Evolutionary conservation across 2,329 filamentous ascomycete species (phyloP).

Genomic region (Penicillium sp.): DNA sequence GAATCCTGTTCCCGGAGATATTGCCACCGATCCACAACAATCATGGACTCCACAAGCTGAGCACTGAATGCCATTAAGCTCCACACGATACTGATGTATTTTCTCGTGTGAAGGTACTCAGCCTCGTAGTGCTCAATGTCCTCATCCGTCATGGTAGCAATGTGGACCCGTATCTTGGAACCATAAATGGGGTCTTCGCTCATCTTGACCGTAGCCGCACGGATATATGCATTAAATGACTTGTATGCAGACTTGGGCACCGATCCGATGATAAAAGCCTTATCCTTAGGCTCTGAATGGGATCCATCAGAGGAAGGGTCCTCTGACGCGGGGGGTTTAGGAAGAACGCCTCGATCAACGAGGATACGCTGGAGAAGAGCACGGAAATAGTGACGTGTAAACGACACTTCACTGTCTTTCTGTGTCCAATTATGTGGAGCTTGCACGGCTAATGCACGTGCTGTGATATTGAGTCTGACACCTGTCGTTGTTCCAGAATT

Average conservation of each 20-base stretch:
- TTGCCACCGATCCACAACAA: slow-evolving; percentile 86
- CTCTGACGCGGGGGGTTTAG: slow-evolving; percentile 47
- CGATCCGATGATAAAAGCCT: slow-evolving; percentile 75
- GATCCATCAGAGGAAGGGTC: slow-evolving; percentile 25
- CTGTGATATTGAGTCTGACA: slow-evolving; percentile 88
- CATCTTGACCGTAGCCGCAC: slow-evolving; percentile 77
- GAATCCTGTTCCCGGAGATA: slow-evolving; percentile 79
- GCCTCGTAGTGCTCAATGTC: slow-evolving; percentile 71
- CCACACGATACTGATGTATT: slow-evolving; percentile 86
- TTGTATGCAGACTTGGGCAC: slow-evolving; percentile 77
- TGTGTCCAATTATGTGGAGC: slow-evolving; percentile 89
- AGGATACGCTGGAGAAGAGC: slow-evolving; percentile 91
- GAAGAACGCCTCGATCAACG: slow-evolving; percentile 76
- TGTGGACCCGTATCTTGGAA: slow-evolving; percentile 62
- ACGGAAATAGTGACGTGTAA: slow-evolving; percentile 89
- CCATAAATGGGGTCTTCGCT: slow-evolving; percentile 60
- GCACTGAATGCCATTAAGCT: slow-evolving; percentile 95
- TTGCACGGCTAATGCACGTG: slow-evolving; percentile 97
- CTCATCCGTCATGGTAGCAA: slow-evolving; percentile 69
- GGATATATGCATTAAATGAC: slow-evolving; percentile 74
- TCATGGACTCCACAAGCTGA: slow-evolving; percentile 81
- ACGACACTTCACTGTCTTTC: slow-evolving; percentile 80
- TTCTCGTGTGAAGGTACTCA: slow-evolving; percentile 65
- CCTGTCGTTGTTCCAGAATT: slow-evolving; percentile 59
- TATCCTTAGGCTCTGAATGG: slow-evolving; percentile 25